These are phyloP conservation scores for Saccharomyces hybrid DNA, from an alignment of 1,139 yeast genomes.

Conservation along the genomic window DNA sequence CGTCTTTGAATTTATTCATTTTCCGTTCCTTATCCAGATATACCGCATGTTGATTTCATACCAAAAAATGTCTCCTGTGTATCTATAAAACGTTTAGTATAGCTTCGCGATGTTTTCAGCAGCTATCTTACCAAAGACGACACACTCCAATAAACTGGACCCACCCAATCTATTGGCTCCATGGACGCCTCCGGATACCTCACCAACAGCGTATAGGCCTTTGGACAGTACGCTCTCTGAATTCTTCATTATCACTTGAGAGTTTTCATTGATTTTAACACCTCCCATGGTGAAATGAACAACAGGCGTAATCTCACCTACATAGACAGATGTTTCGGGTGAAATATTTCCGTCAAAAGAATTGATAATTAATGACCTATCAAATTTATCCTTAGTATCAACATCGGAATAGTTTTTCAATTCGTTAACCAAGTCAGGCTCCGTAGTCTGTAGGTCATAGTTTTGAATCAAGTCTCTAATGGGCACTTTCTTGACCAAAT, in stretches of 20 bases:
- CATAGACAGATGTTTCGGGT: conserved; percentile 24
- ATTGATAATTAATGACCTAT: conserved; percentile 29
- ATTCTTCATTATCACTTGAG: conserved; percentile 44
- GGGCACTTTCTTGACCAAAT: conserved; percentile 48
- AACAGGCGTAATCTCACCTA: conserved; percentile 56
- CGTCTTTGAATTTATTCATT: not conserved
- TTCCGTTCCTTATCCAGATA: not conserved
- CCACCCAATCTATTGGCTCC: conserved; percentile 75
- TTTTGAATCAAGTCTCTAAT: conserved; percentile 45
- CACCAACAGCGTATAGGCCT: conserved; percentile 73
- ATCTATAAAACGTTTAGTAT: not conserved
- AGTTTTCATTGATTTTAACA: conserved; percentile 52
- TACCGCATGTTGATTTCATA: not conserved
- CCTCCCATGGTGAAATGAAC: conserved; percentile 89
- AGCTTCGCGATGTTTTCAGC: conserved; percentile 26
- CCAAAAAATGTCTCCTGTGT: not conserved
- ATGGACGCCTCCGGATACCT: conserved; percentile 76
- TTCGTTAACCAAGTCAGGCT: conserved; percentile 36
- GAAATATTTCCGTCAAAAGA: conserved; percentile 22
- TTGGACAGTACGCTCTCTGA: conserved; percentile 38
- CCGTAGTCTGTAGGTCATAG: conserved; percentile 28
- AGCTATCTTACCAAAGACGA: conserved; percentile 58
- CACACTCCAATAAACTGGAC: conserved; percentile 68
- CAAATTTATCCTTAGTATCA: conserved; percentile 23
- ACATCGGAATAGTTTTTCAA: conserved; percentile 43